Evolutionary conservation across 2,329 filamentous ascomycete species (phyloP).

Genomic region (Botrytis fabae): DNA sequence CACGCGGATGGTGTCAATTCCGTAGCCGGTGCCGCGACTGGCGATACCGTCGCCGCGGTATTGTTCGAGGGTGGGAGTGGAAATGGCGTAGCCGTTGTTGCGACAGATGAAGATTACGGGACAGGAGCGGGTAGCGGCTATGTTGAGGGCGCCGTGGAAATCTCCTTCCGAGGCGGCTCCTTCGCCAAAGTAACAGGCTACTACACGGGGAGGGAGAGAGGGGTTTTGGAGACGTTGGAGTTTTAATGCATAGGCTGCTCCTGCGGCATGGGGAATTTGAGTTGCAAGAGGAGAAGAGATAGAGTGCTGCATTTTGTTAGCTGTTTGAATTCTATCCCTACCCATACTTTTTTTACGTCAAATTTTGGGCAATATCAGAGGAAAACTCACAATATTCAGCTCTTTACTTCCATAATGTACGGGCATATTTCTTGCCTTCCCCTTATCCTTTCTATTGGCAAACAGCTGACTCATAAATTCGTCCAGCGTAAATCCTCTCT

Average conservation of each 20-base stretch:
- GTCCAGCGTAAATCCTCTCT: constrained; percentile 81
- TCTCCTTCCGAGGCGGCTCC: constrained; percentile 88
- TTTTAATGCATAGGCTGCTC: constrained; percentile 85
- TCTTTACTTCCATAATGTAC: constrained; percentile 89
- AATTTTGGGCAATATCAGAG: background rate
- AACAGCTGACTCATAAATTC: constrained; percentile 97
- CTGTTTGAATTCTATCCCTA: background rate
- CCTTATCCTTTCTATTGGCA: constrained; percentile 77
- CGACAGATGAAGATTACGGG: constrained; percentile 88
- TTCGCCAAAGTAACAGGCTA: constrained; percentile 86
- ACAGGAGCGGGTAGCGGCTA: constrained; percentile 84
- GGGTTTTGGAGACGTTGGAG: constrained; percentile 74
- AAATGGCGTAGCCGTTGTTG: constrained; percentile 92
- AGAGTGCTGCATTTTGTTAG: constrained; percentile 56
- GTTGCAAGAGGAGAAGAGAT: constrained; percentile 85
- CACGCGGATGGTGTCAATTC: constrained; percentile 89
- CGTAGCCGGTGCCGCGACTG: constrained; percentile 81
- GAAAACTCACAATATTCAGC: constrained; percentile 70
- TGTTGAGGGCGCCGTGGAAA: constrained; percentile 88
- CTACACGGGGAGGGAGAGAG: constrained; percentile 65
- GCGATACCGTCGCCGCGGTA: constrained; percentile 92
- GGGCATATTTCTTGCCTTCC: constrained; percentile 90
- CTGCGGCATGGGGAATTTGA: constrained; percentile 84
- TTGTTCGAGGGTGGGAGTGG: constrained; percentile 84
- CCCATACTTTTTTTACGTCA: too few species aligned